phyloP scores from a whole-genome alignment of 331 rosid species.

The Quercus phellos region DNA sequence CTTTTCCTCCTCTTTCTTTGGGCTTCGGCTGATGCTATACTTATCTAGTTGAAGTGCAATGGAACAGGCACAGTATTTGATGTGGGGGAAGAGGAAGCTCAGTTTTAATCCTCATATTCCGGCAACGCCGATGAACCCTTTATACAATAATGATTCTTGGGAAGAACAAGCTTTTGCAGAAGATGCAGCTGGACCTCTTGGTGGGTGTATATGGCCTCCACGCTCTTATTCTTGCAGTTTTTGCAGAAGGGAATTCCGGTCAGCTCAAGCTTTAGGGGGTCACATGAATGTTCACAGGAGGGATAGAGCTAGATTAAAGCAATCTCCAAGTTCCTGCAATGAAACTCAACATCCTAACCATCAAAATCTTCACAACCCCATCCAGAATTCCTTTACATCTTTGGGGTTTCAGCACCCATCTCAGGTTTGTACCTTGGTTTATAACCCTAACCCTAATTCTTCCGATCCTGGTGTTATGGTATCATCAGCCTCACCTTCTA shows the following conservation, averaged over 20 bases:
- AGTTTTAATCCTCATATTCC: constrained; percentile 22
- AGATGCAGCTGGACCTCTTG: constrained; percentile 68
- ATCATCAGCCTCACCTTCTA: constrained; percentile 39
- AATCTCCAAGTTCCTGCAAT: constrained; percentile 39
- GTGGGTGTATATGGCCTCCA: constrained; percentile 95
- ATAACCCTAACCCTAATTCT: constrained; percentile 58
- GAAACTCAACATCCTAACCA: constrained; percentile 30
- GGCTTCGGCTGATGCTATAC: no score
- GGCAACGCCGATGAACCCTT: constrained; percentile 16
- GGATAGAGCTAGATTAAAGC: constrained; percentile 78
- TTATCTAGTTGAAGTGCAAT: constrained; percentile 13
- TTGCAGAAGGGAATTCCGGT: constrained; percentile 82
- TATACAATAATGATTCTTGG: constrained; percentile 60
- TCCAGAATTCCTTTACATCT: constrained; percentile 28
- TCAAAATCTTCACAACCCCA: constrained; percentile 20
- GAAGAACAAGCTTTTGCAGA: constrained; percentile 94
- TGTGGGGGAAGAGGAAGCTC: constrained; percentile 58
- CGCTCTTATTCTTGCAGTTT: constrained; percentile 90
- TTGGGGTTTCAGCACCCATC: constrained; percentile 31
- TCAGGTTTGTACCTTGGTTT: constrained; percentile 38
- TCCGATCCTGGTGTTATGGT: constrained; percentile 25
- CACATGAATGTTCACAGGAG: constrained; percentile 97
- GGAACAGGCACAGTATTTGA: constrained; percentile 66
- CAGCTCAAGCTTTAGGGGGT: constrained; percentile 94
- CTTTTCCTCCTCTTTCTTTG: background rate